Percentiles rank a stretch among this genome's conserved stretches.
phyloP scores from a whole-genome alignment of 345 rosid species.

The Populus euphratica region DNA sequence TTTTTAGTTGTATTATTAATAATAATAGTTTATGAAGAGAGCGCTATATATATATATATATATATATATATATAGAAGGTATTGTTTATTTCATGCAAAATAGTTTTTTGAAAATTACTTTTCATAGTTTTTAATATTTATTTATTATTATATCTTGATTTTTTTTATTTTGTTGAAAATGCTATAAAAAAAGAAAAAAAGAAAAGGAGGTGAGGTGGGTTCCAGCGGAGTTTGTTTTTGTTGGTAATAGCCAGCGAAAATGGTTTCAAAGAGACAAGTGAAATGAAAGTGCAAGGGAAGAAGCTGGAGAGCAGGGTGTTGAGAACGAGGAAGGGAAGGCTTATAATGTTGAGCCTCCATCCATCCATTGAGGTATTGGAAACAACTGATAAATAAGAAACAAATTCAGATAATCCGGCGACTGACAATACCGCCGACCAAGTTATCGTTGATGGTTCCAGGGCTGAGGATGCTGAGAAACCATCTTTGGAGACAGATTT shows the following conservation, averaged over 20 bases:
- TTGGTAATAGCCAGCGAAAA: slow-evolving; percentile 33
- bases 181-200: neutral
- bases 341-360: slow-evolving; percentile 5
- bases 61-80: fast-evolving
- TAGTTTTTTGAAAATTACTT: too few relatives aligned
- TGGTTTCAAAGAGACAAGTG: slow-evolving; percentile 34
- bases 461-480: slow-evolving; percentile 24
- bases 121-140: too few relatives aligned
- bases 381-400: slow-evolving; percentile 13
- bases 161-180: too few relatives aligned
- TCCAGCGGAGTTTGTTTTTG: neutral
- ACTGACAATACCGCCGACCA: slow-evolving; percentile 16
- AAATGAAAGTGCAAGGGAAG: slow-evolving; percentile 22
- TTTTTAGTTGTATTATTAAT: too few relatives aligned
- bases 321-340: slow-evolving; percentile 28
- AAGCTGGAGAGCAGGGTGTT: slow-evolving; percentile 14
- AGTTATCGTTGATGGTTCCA: slow-evolving; percentile 22
- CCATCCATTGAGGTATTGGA: slow-evolving; percentile 10
- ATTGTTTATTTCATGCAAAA: too few relatives aligned
- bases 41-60: too few relatives aligned
- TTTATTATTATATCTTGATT: neutral
- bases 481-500: slow-evolving; percentile 5
- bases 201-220: neutral
- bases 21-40: too few relatives aligned
- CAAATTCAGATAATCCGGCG: slow-evolving; percentile 16